Conservation (phyloP, 768 basidiomycete species). For the Hysterangium stoloniferum region DNA sequence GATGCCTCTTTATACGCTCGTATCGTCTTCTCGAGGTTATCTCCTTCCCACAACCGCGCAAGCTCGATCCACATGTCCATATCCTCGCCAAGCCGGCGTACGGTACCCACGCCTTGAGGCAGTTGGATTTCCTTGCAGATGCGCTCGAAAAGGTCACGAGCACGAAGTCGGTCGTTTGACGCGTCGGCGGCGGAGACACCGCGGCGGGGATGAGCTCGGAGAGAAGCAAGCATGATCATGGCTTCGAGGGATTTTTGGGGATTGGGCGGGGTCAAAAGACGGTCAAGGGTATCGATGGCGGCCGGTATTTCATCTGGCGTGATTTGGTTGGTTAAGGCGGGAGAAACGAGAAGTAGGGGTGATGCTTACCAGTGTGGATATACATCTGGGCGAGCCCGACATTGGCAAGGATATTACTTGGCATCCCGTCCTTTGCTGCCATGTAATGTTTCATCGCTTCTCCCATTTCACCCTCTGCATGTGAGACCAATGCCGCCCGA, state of each 20-base stretch:
- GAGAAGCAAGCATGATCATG: constrained; percentile 79
- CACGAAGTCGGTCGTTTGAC: constrained; percentile 59
- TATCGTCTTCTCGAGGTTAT: constrained; percentile 64
- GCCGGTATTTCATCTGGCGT: constrained; percentile 67
- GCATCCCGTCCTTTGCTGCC: constrained; percentile 55
- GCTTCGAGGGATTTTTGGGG: constrained; percentile 71
- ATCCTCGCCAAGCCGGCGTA: constrained; percentile 62
- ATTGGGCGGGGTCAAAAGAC: constrained; percentile 59
- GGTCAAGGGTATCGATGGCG: constrained; percentile 81
- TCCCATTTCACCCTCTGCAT: constrained; percentile 52
- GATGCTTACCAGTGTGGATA: constrained; percentile 72
- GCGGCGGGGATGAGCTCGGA: constrained; percentile 76
- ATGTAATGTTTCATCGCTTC: constrained; percentile 70
- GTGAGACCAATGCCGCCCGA: constrained; percentile 72
- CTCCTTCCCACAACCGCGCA: constrained; percentile 81
- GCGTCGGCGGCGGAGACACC: constrained; percentile 71
- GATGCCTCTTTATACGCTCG: constrained; percentile 70
- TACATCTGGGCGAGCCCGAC: constrained; percentile 86
- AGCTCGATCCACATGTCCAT: constrained; percentile 88
- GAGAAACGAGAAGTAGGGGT: neutral
- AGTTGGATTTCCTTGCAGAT: constrained; percentile 57
- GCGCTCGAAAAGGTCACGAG: constrained; percentile 77
- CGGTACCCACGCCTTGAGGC: constrained; percentile 45
- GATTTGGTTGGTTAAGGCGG: constrained; percentile 2
- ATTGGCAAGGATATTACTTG: constrained; percentile 69